Percentiles rank a stretch among this genome's conserved stretches.
phyloP scores from a whole-genome alignment of 1,284 basidiomycete species.

The Ceratobasidium sp. region DNA sequence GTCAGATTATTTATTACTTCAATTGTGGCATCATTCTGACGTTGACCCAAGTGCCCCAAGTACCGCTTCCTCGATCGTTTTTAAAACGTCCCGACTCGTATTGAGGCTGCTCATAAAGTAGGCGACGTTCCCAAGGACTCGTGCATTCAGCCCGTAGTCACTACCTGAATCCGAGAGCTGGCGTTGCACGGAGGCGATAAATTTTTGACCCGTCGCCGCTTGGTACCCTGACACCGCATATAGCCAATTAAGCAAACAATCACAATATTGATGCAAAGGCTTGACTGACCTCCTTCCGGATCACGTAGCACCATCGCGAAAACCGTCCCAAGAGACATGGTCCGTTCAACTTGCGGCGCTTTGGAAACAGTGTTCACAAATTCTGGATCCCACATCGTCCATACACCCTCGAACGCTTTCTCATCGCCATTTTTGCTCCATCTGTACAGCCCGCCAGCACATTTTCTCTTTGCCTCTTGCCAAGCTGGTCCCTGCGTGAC shows the following conservation, averaged over 20 bases:
- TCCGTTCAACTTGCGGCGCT: constrained; percentile 72
- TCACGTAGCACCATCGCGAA: constrained; percentile 85
- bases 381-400: constrained; percentile 89
- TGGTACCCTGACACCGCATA: constrained; percentile 71
- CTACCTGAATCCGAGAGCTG: constrained; percentile 30
- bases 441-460: constrained; percentile 55
- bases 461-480: constrained; percentile 66
- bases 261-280: constrained; percentile 27
- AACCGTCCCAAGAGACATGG: constrained; percentile 91
- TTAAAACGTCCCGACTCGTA: constrained; percentile 58
- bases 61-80: constrained; percentile 12
- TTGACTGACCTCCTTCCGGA: constrained; percentile 65
- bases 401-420: constrained; percentile 55
- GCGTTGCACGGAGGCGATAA: constrained; percentile 67
- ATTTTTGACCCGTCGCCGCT: constrained; percentile 76
- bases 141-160: constrained; percentile 82
- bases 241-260: constrained; percentile 40
- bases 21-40: background rate
- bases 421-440: background rate
- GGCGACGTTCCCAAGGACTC: constrained; percentile 92
- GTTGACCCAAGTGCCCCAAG: constrained; percentile 1
- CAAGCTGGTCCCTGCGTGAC: constrained; percentile 67
- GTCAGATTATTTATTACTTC: background rate
- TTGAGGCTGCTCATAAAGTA: constrained; percentile 97
- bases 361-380: constrained; percentile 78